Evolutionary conservation across 345 rosid genomes (phyloP), one percentile per base, ranked within the genome.

Genomic region (Populus euphratica): DNA sequence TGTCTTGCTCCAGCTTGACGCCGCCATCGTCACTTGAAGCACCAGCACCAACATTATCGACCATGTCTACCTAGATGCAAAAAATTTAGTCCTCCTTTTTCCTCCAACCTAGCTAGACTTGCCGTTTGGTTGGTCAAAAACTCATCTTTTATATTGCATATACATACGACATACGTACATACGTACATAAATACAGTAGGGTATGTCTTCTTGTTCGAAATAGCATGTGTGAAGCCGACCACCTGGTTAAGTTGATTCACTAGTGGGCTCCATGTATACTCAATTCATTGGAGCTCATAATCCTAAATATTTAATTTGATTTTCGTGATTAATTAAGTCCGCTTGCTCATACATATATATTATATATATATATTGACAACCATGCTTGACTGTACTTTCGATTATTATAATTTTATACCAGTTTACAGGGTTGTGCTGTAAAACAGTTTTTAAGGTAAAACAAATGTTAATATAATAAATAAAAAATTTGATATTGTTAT

Each of bases 11-110:
- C 67, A n/a, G n/a, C n/a, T 68, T 85, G 83, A 82, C 8, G 47
- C 64, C 61, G 8, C 78, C 81, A 43, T 79, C 84, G 2, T 80
- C 86, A 33, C 72, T 66, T 3, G 84, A 77, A 61, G 82, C 76
- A 61, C 77, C 16, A 50, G 82, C 76, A 61, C 77, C 20, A 47
- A 44, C 64, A 16, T 80, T 78, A 54, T 76, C 84, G 17, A 59
- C 86, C 88, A 86, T 85, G 38, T 39, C 71, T 23, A 36, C 74
- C 62, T 25, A 67, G 70, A 61, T 27, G 64, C 71, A 69, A 65
- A 36, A 36, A 72, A 39, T 49, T 68, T 16, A 49, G 70, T 4
- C 1, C 23, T 76, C 8, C 52, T 69, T 11, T n/a, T 36, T 69
- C 20, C n/a, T 70, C 39, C 39, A 59, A 18, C 38, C 21, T 54